These are phyloP conservation scores for Sporopachydermia lactativora DNA, from an alignment of 805 yeast genomes.

Conservation along the genomic window DNA sequence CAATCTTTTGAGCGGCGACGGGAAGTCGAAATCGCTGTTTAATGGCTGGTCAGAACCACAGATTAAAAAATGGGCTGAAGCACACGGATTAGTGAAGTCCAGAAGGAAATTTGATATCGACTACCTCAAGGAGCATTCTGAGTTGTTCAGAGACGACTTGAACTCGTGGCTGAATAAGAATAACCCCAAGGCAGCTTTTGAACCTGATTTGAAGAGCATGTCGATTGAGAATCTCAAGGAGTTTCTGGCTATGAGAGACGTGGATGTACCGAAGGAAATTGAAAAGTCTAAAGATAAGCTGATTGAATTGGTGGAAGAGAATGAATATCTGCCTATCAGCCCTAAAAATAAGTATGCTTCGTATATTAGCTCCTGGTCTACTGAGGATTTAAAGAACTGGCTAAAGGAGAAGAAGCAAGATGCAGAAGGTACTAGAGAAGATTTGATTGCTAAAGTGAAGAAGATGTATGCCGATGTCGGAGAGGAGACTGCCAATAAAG, in stretches of 20 bases:
- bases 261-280: conserved; percentile 15
- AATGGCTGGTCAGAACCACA: conserved; percentile 28
- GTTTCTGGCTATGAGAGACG: conserved; percentile 22
- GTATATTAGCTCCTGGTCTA: conserved; percentile 42
- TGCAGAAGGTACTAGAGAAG: conserved; percentile 29
- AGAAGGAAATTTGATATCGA: not conserved
- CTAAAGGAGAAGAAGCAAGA: conserved; percentile 28
- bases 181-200: conserved; percentile 8
- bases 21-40: conserved; percentile 22
- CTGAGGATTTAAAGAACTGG: conserved; percentile 34
- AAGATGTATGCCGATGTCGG: conserved; percentile 21
- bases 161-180: conserved; percentile 7
- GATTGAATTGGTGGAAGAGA: conserved; percentile 25
- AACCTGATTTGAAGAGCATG: conserved; percentile 17
- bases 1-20: conserved; percentile 22
- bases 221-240: conserved; percentile 19
- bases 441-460: conserved; percentile 31
- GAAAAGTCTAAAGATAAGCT: conserved; percentile 23
- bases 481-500: conserved; percentile 8
- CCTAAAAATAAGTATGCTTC: conserved; percentile 25
- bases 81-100: conserved; percentile 15
- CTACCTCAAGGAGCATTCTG: conserved; percentile 3
- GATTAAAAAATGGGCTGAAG: conserved; percentile 27
- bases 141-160: conserved; percentile 4
- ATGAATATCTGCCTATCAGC: conserved; percentile 26